Base-by-base conservation (phyloP, 2,329 filamentous ascomycete genomes). In the Hawksworthiomyces lignivorus region DNA sequence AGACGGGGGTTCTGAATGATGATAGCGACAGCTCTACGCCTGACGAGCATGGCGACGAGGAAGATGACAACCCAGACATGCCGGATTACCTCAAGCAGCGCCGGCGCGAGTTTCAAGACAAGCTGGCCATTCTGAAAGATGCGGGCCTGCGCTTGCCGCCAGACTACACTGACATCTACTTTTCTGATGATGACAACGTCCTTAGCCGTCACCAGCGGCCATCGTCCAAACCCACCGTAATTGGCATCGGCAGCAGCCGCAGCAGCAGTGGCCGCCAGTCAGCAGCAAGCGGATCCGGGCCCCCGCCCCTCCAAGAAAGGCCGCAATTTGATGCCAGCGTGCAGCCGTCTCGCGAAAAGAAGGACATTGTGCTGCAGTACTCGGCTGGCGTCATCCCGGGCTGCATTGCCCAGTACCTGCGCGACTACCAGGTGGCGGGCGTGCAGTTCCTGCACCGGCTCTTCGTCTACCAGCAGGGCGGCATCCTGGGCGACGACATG, bases 401-500 rank as follows among this genome's bases (percentile, higher is more conserved):
- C 0, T 77, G 87, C 0, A 87, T 97, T 41, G 89, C 90, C 0
- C 89, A 92, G 56, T 96, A 92, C 64, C 68, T 98, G 36, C 80
- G 92, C 46, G 85, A 89, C 49, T 98, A 98, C 54, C 92, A 98
- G 59, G 71, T 97, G 2, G 75, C 84, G 21, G 92, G 92, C 5
- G 86, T 84, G 12, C 73, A 76, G 24, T 97, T 96, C 54, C 69
- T 98, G 7, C 89, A 97, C 57, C 77, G 86, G 46, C 74, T 86
- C 18, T 97, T 97, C 56, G 83, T 96, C 4, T 90, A 87, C 50
- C 92, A 98, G 56, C 83, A 82, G 52, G 92, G 92, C 1, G 87
- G 85, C 2, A 85, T 98, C 18, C 71, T 98, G 0, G 89, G 90
- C 4, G 92, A 98, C 56, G 92, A 98, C 55, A 98, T 98, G 92